These are phyloP conservation scores for Carex cristatella DNA, from an alignment of 176 grass and related monocot genomes.

Conservation along the genomic window DNA sequence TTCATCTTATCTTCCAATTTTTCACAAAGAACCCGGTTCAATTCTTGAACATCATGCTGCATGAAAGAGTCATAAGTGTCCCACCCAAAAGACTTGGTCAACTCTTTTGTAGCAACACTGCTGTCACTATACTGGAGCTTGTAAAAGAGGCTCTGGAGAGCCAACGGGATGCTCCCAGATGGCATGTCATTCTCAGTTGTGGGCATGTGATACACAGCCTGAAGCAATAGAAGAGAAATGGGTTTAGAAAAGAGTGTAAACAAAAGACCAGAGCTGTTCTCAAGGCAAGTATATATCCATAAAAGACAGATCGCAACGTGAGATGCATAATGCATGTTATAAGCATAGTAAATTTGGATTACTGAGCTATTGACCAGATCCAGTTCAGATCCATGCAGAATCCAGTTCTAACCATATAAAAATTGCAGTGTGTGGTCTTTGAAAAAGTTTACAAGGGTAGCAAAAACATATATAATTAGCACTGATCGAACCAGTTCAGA, in stretches of 20 bases:
- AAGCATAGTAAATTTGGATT: not conserved
- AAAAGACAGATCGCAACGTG: not conserved
- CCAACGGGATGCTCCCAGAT: slow-evolving; percentile 88
- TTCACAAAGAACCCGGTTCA: slow-evolving; percentile 92
- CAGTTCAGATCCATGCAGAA: not conserved
- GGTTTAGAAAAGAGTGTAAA: not conserved
- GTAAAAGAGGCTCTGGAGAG: slow-evolving; percentile 87
- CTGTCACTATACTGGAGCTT: slow-evolving; percentile 88
- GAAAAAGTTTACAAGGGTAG: not conserved
- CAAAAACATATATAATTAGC: not conserved
- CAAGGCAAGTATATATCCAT: not conserved
- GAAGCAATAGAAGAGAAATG: slow-evolving; percentile 6
- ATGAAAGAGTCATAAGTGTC: slow-evolving; percentile 99
- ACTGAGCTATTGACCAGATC: not conserved
- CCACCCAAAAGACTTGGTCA: slow-evolving; percentile 99
- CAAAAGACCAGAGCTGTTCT: not conserved
- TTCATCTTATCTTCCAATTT: slow-evolving; percentile 98
- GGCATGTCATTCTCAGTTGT: slow-evolving; percentile 95
- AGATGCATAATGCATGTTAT: not conserved
- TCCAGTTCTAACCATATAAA: not conserved
- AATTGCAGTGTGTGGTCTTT: not conserved
- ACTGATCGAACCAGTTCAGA: not conserved
- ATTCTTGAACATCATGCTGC: slow-evolving; percentile 95
- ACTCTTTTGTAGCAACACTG: slow-evolving; percentile 88
- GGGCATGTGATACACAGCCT: slow-evolving; percentile 98